These are phyloP conservation scores for Falciphora oryzae DNA, from an alignment of 2,329 filamentous ascomycete genomes.

Conservation along the genomic window DNA sequence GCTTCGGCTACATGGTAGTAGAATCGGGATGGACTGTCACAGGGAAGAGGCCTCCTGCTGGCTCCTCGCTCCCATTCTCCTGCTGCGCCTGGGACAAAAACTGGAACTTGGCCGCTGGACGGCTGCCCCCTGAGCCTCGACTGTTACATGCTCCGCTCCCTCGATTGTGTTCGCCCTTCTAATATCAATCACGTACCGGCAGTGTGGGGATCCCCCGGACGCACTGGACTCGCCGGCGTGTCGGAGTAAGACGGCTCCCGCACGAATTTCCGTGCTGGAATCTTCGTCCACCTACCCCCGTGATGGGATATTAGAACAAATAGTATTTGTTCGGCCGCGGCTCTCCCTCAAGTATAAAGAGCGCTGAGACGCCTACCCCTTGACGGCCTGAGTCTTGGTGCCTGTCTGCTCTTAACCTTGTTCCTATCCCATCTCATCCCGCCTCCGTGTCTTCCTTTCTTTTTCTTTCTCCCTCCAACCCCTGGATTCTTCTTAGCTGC, in stretches of 20 bases:
- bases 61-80: background rate
- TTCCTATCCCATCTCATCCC: background rate
- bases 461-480: background rate
- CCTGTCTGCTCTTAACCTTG: background rate
- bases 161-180: background rate
- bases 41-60: background rate
- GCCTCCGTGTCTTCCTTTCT: background rate
- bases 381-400: background rate
- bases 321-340: background rate
- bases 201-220: background rate
- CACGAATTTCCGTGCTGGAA: background rate
- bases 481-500: background rate
- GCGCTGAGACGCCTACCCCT: background rate
- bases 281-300: too few species aligned
- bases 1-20: background rate
- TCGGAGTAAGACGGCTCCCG: background rate
- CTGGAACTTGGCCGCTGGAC: background rate
- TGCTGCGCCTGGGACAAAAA: background rate
- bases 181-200: background rate
- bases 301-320: background rate
- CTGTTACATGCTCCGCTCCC: background rate
- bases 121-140: background rate
- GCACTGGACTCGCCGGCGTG: background rate
- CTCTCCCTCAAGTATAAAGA: background rate
- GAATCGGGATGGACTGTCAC: background rate